These are phyloP conservation scores for Inonotus hispidus DNA, from an alignment of 1,284 basidiomycete genomes.

Conservation along the genomic window DNA sequence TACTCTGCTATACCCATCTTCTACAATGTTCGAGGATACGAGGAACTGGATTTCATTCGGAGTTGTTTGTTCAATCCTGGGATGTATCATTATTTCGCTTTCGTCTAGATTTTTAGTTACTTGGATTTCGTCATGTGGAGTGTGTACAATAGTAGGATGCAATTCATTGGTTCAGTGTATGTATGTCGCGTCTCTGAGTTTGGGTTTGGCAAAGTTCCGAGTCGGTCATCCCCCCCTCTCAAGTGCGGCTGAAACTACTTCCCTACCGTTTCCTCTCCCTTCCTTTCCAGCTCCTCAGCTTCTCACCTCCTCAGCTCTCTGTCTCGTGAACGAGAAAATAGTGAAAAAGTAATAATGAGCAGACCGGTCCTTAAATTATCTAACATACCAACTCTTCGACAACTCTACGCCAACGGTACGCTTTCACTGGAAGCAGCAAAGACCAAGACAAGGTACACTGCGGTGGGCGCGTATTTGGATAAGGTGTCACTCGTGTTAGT, in stretches of 20 bases:
- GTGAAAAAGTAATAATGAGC: neutral
- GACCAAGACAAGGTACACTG: slow-evolving; percentile 32
- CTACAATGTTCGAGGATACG: neutral
- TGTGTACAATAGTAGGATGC: too few relatives aligned
- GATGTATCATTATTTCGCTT: neutral
- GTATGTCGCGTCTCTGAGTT: too few relatives aligned
- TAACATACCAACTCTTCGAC: slow-evolving; percentile 46
- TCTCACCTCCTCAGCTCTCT: neutral
- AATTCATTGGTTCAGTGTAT: too few relatives aligned
- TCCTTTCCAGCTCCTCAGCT: neutral
- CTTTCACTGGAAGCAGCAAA: slow-evolving; percentile 27
- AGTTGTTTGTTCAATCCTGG: neutral
- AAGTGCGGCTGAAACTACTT: too few relatives aligned
- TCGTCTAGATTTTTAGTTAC: neutral
- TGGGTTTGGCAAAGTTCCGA: too few relatives aligned
- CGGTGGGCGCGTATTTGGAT: slow-evolving; percentile 37
- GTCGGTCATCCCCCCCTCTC: too few relatives aligned
- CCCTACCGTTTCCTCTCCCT: too few relatives aligned
- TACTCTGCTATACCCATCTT: neutral
- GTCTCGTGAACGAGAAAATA: neutral
- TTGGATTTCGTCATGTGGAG: neutral
- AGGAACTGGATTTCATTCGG: neutral
- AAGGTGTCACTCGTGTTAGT: slow-evolving; percentile 60
- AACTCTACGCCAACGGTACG: slow-evolving; percentile 38
- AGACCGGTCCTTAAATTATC: slow-evolving; percentile 29